A percentile compares a stretch with the other conserved stretches of the same genome.
phyloP scores from a whole-genome alignment of 177 flowering plant genomes.

The Vitis hybrid region DNA sequence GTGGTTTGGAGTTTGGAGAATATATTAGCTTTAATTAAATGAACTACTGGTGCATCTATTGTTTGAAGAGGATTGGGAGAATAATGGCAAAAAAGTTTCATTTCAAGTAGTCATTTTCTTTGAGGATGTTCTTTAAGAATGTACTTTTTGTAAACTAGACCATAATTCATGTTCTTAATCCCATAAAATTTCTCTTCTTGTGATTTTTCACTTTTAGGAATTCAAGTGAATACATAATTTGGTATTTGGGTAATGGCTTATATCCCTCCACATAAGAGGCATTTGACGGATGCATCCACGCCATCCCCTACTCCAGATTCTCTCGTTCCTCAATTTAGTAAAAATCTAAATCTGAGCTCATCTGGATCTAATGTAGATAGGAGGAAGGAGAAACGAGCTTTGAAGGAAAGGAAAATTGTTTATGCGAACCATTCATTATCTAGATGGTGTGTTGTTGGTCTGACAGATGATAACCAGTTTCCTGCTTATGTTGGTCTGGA shows the following conservation, averaged over 20 bases:
- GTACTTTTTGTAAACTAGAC: too few relatives aligned
- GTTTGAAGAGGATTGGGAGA: too few relatives aligned
- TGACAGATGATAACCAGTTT: slow-evolving; percentile 25
- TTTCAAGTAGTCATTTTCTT: too few relatives aligned
- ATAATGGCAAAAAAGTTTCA: too few relatives aligned
- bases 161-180: too few relatives aligned
- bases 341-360: slow-evolving; percentile 18
- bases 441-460: slow-evolving; percentile 38
- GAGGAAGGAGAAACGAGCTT: slow-evolving; percentile 15
- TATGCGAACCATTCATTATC: slow-evolving; percentile 28
- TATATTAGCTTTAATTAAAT: too few relatives aligned
- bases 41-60: too few relatives aligned
- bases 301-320: slow-evolving; percentile 24
- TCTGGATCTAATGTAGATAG: slow-evolving; percentile 6
- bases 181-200: too few relatives aligned
- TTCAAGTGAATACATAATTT: too few relatives aligned
- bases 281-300: slow-evolving; percentile 17
- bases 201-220: too few relatives aligned
- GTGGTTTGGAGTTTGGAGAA: too few relatives aligned
- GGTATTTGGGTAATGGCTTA: slow-evolving; percentile 19
- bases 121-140: too few relatives aligned
- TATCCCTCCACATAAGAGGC: slow-evolving; percentile 59
- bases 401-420: slow-evolving; percentile 19
- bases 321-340: slow-evolving; percentile 24
- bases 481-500: slow-evolving; percentile 28